A percentile compares a stretch with the other conserved stretches of the same genome.
Conservation (phyloP, 2,329 filamentous ascomycete species). For the Xenosphaeropsis pyriputrescens region DNA sequence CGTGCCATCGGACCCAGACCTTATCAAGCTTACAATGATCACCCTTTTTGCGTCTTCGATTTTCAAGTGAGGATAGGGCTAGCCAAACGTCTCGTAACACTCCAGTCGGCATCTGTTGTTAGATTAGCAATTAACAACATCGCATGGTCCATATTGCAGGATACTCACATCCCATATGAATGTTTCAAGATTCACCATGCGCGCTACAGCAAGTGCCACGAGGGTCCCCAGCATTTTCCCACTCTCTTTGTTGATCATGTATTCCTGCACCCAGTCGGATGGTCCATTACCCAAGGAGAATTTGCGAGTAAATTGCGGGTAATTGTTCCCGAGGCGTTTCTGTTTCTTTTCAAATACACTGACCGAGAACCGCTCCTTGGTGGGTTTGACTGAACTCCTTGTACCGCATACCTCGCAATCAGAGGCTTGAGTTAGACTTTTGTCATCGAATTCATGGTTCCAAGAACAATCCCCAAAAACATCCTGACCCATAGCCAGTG, state of each 20-base stretch:
- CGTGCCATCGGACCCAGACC: slow-evolving; percentile 73
- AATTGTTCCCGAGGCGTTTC: slow-evolving; percentile 52
- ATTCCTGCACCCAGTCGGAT: slow-evolving; percentile 63
- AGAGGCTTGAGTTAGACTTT: slow-evolving; percentile 8
- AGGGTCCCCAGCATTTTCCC: slow-evolving; percentile 83
- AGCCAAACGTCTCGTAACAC: slow-evolving; percentile 72
- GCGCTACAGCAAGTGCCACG: slow-evolving; percentile 63
- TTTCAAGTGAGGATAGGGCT: slow-evolving; percentile 55
- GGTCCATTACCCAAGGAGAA: slow-evolving; percentile 79
- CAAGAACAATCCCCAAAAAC: slow-evolving; percentile 29
- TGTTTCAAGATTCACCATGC: slow-evolving; percentile 69
- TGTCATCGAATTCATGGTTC: slow-evolving; percentile 2
- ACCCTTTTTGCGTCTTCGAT: slow-evolving; percentile 27
- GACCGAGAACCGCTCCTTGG: slow-evolving; percentile 2
- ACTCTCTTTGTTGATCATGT: slow-evolving; percentile 68
- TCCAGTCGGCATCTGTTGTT: slow-evolving; percentile 61
- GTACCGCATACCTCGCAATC: slow-evolving; percentile 18
- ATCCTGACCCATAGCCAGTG: slow-evolving; percentile 59
- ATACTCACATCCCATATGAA: slow-evolving; percentile 52
- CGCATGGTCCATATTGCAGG: too few species aligned
- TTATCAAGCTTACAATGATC: slow-evolving; percentile 54
- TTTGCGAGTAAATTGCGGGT: slow-evolving; percentile 65
- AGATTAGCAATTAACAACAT: too few species aligned
- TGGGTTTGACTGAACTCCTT: background rate
- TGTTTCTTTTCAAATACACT: slow-evolving; percentile 11